Base-by-base conservation (phyloP, 768 basidiomycete species). In the Lentinus tigrinus region DNA sequence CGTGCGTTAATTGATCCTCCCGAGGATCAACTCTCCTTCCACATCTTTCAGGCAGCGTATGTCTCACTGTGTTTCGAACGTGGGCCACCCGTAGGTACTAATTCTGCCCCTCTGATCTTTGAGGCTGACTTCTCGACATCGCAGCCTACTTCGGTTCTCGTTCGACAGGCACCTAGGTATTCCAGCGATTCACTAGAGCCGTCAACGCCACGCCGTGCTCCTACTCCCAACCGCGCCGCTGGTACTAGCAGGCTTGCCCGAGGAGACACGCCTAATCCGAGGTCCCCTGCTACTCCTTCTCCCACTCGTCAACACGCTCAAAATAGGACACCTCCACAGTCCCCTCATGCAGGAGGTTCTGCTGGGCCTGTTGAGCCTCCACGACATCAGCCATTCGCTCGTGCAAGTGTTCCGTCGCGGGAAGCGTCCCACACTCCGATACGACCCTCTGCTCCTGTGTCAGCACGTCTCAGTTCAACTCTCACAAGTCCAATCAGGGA, bases 11-110 rank as follows among this genome's bases (percentile, higher is more conserved):
- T 63, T 1, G 81, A 85, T 27, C 24, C 40, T 27, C 24, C 40
- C 61, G 65, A 67, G 47, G 77, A 82, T 67, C 82, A 83, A 61
- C 64, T 80, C 19, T 76, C 72, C 58, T 77, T 76, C 61, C 82
- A 84, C 65, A 53, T 77, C 23, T 61, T 81, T 56, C 76, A 83
- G 56, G 69, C 71, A 11, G 70, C 81, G 24, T 73, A 71, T 34
- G 75, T 78, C 19, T 73, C 70, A 46, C 54, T 79, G 47, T 64
- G 57, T 7, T 64, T 72, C 34, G 64, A 74, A 47, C 56, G 67
- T 24, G 74, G 73, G 26, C 60, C 72, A 7, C 67, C 67, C 47
- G 63, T 67, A 17, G 4, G 61, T 31, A 11, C 31, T 11, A 11
- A 43, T 11, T 10, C 38, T 21, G 7, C 11, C 17, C 9, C 14